Evolutionary conservation across 2,329 filamentous ascomycete species (phyloP).

Genomic region (Paecilomyces niveus): DNA sequence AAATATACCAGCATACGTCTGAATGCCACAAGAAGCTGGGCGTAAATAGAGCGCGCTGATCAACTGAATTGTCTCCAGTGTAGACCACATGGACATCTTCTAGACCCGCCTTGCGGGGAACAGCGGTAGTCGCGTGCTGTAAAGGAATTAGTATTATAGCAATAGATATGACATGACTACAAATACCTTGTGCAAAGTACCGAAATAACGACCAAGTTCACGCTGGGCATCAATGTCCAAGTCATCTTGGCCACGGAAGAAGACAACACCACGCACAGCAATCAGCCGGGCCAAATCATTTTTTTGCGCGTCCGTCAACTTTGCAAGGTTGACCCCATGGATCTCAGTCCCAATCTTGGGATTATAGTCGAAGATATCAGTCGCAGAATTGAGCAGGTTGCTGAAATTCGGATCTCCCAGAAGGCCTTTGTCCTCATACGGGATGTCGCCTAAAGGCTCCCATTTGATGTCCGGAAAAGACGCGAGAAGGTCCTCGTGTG

Average conservation of each 20-base stretch:
- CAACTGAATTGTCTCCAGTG: slow-evolving; percentile 45
- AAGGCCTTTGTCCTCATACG: slow-evolving; percentile 49
- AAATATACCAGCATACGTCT: slow-evolving; percentile 30
- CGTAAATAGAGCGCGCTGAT: slow-evolving; percentile 48
- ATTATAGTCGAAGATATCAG: slow-evolving; percentile 51
- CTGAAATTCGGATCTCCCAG: slow-evolving; percentile 49
- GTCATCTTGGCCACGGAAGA: slow-evolving; percentile 50
- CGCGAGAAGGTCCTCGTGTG: slow-evolving; percentile 46
- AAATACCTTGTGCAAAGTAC: slow-evolving; percentile 43
- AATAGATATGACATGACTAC: neutral
- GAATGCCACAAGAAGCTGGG: slow-evolving; percentile 52
- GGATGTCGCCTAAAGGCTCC: slow-evolving; percentile 41
- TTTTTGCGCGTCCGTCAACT: slow-evolving; percentile 45
- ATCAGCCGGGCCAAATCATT: slow-evolving; percentile 50
- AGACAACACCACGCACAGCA: slow-evolving; percentile 50
- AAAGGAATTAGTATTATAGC: slow-evolving; percentile 5
- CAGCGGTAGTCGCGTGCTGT: slow-evolving; percentile 47
- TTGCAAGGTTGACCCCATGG: slow-evolving; percentile 44
- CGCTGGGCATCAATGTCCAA: slow-evolving; percentile 49
- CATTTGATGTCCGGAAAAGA: slow-evolving; percentile 48
- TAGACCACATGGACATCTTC: slow-evolving; percentile 54
- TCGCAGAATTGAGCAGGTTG: slow-evolving; percentile 45
- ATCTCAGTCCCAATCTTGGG: slow-evolving; percentile 51
- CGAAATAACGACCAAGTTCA: slow-evolving; percentile 47
- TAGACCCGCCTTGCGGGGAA: slow-evolving; percentile 42